Evolutionary conservation across 495 filamentous ascomycete species (phyloP).

Genomic region (Xylaria bambusicola): DNA sequence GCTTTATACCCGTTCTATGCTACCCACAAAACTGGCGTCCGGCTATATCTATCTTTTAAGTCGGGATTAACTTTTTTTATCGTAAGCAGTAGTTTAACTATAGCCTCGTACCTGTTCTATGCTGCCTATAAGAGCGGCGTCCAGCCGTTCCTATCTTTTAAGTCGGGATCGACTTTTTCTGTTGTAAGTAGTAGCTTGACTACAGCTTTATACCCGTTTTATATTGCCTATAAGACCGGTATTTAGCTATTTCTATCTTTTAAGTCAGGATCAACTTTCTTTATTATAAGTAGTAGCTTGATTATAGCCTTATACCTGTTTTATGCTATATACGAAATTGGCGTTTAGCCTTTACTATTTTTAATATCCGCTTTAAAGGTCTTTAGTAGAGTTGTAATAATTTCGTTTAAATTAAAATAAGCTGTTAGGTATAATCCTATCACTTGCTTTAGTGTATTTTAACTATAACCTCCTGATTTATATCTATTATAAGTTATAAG

Average conservation of each 20-base stretch:
- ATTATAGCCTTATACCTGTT: too few relatives aligned
- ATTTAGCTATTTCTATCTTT: background rate
- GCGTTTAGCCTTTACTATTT: background rate
- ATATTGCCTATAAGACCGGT: background rate
- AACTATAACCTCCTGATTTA: background rate
- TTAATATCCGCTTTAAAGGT: background rate
- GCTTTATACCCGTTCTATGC: too few relatives aligned
- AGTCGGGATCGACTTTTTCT: background rate
- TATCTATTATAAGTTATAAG: background rate
- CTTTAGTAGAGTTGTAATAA: background rate
- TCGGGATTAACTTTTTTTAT: too few relatives aligned
- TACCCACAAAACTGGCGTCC: background rate
- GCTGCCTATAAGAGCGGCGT: background rate
- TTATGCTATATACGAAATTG: too few relatives aligned
- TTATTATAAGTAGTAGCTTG: too few relatives aligned
- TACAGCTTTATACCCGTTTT: background rate
- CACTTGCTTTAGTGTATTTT: background rate
- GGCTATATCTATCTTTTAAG: background rate
- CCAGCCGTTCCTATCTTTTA: background rate
- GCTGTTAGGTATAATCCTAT: slow-evolving; percentile 29
- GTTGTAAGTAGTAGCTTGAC: background rate
- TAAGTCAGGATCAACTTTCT: background rate
- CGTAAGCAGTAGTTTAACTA: background rate
- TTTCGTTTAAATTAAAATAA: slow-evolving; percentile 17
- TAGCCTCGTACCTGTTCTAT: background rate